Evolutionary conservation across 1,284 basidiomycete genomes (phyloP).

Genomic region (Termitomyces sp.): DNA sequence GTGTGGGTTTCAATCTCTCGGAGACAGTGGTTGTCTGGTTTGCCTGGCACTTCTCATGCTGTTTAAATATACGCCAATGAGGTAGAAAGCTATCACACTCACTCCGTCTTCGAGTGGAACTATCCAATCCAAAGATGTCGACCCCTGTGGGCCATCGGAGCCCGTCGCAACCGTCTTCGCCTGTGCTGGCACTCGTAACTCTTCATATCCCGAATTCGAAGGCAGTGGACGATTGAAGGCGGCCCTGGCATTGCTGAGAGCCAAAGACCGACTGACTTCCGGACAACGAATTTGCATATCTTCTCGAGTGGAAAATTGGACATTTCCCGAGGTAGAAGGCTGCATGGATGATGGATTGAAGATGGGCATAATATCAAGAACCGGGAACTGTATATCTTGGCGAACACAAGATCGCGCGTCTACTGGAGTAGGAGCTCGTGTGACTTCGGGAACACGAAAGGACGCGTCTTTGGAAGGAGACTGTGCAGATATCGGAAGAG

Average conservation of each 20-base stretch:
- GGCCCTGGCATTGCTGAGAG: neutral
- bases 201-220: constrained; percentile 11
- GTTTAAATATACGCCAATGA: neutral
- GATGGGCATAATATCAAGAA: too few species aligned
- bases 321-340: neutral
- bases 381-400: neutral
- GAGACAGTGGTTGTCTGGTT: constrained; percentile 25
- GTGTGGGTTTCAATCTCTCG: constrained; percentile 42
- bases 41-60: neutral
- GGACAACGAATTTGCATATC: neutral
- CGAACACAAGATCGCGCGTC: neutral
- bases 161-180: constrained; percentile 18
- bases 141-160: constrained; percentile 4
- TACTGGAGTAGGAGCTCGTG: neutral
- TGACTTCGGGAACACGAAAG: neutral
- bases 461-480: neutral
- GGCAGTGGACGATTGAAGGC: constrained; percentile 10
- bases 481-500: neutral
- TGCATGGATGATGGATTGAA: neutral
- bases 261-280: neutral
- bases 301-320: neutral
- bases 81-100: neutral
- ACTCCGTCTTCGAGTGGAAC: constrained; percentile 27
- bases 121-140: constrained; percentile 23
- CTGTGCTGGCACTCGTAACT: constrained; percentile 4